phyloP scores from a whole-genome alignment of 495 filamentous ascomycete species.

The Aspergillus nanangensis region DNA sequence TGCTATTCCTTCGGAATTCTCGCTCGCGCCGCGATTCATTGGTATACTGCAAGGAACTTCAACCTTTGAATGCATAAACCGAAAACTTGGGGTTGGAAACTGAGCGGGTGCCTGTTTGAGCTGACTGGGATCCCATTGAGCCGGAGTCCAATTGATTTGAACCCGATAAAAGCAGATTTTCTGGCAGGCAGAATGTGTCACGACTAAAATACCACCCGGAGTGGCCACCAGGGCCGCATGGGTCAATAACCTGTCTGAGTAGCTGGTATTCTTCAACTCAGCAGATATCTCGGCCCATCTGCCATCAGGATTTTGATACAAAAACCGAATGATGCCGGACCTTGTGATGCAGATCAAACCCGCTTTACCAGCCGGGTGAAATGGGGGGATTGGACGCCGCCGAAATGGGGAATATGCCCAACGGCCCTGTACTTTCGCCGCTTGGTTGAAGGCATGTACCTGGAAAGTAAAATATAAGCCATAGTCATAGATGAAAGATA shows the following conservation, averaged over 20 bases:
- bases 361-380: slow-evolving; percentile 62
- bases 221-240: slow-evolving; percentile 78
- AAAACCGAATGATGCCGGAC: slow-evolving; percentile 61
- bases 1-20: slow-evolving; percentile 24
- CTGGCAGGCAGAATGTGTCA: slow-evolving; percentile 60
- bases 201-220: slow-evolving; percentile 60
- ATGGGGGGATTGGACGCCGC: slow-evolving; percentile 55
- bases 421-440: slow-evolving; percentile 43
- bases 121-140: slow-evolving; percentile 33
- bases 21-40: slow-evolving; percentile 17
- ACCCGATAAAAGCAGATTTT: slow-evolving; percentile 63
- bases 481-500: not conserved
- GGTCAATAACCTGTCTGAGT: slow-evolving; percentile 66
- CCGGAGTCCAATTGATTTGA: slow-evolving; percentile 43
- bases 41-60: slow-evolving; percentile 33
- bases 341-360: slow-evolving; percentile 68
- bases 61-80: slow-evolving; percentile 35
- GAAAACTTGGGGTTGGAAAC: slow-evolving; percentile 42
- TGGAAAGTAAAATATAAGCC: slow-evolving; percentile 15
- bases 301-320: slow-evolving; percentile 64
- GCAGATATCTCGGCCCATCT: slow-evolving; percentile 62
- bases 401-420: slow-evolving; percentile 49
- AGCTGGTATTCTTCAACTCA: slow-evolving; percentile 65
- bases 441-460: slow-evolving; percentile 49
- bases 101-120: slow-evolving; percentile 25